Evolutionary conservation across 83 land plant genomes (phyloP), one percentile per base, ranked within the genome.

Genomic region (Diphasiastrum complanatum): DNA sequence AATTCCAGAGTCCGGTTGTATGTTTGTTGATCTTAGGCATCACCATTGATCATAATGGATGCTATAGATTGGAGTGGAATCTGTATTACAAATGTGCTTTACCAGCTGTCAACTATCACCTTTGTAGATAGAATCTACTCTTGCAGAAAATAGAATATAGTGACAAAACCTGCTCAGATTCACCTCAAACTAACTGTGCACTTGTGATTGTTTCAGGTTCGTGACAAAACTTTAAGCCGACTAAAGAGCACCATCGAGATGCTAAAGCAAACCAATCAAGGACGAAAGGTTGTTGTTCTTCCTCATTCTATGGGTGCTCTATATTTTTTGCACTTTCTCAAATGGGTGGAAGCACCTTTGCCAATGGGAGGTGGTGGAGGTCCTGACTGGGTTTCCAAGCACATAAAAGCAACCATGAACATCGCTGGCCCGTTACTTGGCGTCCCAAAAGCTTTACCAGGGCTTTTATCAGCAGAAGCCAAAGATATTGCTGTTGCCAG

Each of bases 331-430:
- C 97, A 91, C 67, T 91, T 91, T 47, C 73, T 91, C 81, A 91
- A 91, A 59, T 91, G 97, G 97, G 97, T 91, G 27, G 97, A 91
- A 69, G 85, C 90, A 41, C 95, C 97, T 14, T 63, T 79, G 61
- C 93, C 97, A 52, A 79, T 82, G 85, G 97, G 97, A 45, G 97
- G 97, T 48, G 97, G 87, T 10, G 97, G 97, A 52, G 97, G 90
- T 25, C 53, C 83, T 61, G 81, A 81, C 66, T 91, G 97, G 97
- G 85, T 88, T 70, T 83, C 92, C 14, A 73, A 74, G 56, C 97
- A 91, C 48, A 82, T 91, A n/a, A 87, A 81, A 66, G 86, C 95
- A 29, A 72, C 83, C 6, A 79, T 91, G 87, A 91, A 91, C 52
- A 91, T 91, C 51, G 97, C 81, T 33, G 95, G 87, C 19, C 95